Base-by-base conservation (phyloP, 805 yeast species). In the Teunomyces kruisii region DNA sequence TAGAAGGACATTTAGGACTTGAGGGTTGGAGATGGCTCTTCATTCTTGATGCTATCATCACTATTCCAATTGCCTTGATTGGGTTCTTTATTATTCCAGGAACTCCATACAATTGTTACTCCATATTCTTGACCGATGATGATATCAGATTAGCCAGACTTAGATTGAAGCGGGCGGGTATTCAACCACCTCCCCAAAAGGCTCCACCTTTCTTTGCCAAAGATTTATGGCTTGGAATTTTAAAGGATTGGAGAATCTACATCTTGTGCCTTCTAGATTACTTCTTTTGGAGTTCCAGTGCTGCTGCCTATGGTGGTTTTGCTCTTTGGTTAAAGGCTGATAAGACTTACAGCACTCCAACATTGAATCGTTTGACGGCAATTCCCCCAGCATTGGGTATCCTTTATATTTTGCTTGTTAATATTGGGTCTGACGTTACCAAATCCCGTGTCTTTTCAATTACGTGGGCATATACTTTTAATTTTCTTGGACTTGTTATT, bases 321-420 rank as follows among this genome's bases (percentile, higher is more conserved):
- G 61, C 78, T 4, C 54, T 65, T 43, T 65, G 68, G 68, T 50
- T 65, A 27, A 47, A 58, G 33, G 55, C 61, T 17, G 46, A 54
- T 38, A 50, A 57, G 36, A 12, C 38, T 9, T 53, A 24, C 32
- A 31, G 32, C 32, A 35, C 41, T 35, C 44, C 43, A 17, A 35
- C 43, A 24, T 46, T 52, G 32, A 80, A 82, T 53, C 68, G 80
- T 45, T 62, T 78, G 39, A 67, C 82, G 9, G 72, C 82, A 3
- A 51, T 79, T 14, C 80, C 86, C 0, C 85, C 86, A 1, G 83
- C 79, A 12, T 58, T 82, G 22, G 86, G 86, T 7, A 69, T 82
- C 30, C 56, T 76, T 2, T 81, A 65, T 52, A 72, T 78, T 13
- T 48, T 74, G 15, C 47, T 76, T 9, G 67, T 72, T 26, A 70